Percentiles rank a stretch among this genome's conserved stretches.
Conservation (phyloP, 176 grass and related monocot genomes). For the Paspalum vaginatum region DNA sequence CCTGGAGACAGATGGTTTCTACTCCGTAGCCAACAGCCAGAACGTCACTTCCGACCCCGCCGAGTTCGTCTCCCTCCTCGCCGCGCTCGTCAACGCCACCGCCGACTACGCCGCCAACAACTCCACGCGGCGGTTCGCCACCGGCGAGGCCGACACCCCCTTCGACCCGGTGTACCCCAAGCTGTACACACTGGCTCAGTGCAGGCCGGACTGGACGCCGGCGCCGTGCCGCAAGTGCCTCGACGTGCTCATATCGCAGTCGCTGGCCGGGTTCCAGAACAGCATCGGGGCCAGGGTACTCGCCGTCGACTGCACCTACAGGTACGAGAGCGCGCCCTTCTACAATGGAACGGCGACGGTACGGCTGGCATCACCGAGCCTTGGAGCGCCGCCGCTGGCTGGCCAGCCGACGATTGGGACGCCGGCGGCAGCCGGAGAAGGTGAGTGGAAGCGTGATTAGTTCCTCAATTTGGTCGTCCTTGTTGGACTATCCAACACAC, state of each 20-base stretch:
- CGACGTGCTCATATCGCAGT: background rate
- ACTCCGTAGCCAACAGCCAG: background rate
- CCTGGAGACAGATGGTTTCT: background rate
- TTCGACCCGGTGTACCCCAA: constrained; percentile 15
- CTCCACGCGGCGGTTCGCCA: constrained; percentile 42
- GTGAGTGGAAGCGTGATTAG: background rate
- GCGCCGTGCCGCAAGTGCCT: constrained; percentile 48
- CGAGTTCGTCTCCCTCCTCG: constrained; percentile 6
- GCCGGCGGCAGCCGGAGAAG: background rate
- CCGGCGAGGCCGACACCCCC: constrained; percentile 39
- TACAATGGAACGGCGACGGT: constrained; percentile 22
- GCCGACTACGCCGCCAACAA: constrained; percentile 37
- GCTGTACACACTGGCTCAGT: constrained; percentile 59
- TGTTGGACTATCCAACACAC: background rate
- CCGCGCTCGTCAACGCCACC: constrained; percentile 39
- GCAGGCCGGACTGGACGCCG: constrained; percentile 53
- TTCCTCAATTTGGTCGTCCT: background rate
- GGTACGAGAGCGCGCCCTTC: constrained; percentile 50
- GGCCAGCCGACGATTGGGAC: background rate
- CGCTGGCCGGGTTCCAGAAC: background rate
- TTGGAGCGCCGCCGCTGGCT: background rate
- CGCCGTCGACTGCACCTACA: constrained; percentile 46
- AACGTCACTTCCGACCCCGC: constrained; percentile 25
- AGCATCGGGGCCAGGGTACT: constrained; percentile 33
- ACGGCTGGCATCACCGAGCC: background rate